Conservation (phyloP, 1,284 basidiomycete species). For the Lignosus rhinocerotis region DNA sequence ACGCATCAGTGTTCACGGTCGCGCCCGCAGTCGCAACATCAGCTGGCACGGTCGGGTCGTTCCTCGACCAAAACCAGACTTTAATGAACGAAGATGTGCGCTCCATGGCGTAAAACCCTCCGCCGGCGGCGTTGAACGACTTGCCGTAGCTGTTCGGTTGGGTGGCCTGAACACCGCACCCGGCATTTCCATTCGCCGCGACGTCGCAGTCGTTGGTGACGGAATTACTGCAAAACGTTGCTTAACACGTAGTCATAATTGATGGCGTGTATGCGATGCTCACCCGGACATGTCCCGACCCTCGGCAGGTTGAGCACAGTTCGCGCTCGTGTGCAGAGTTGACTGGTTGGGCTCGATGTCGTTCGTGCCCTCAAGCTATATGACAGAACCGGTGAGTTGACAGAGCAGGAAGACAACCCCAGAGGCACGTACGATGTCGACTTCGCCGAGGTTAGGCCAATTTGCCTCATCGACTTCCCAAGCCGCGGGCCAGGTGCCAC, state of each 20-base stretch:
- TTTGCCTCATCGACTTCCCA: constrained; percentile 45
- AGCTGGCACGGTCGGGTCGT: constrained; percentile 38
- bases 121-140: constrained; percentile 57
- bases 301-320: constrained; percentile 36
- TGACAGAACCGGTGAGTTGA: neutral
- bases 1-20: constrained; percentile 41
- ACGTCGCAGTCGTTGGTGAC: constrained; percentile 50
- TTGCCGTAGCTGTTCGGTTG: constrained; percentile 52
- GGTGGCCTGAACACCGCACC: constrained; percentile 59
- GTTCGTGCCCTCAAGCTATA: constrained; percentile 51
- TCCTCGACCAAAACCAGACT: constrained; percentile 54
- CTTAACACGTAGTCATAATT: too few species aligned
- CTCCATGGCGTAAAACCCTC: constrained; percentile 60
- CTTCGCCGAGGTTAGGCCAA: constrained; percentile 38
- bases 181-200: constrained; percentile 56
- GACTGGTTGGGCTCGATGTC: constrained; percentile 48
- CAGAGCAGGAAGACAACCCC: too few species aligned
- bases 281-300: constrained; percentile 26
- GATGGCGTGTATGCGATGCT: constrained; percentile 13
- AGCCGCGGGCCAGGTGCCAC: constrained; percentile 61
- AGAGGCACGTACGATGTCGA: constrained; percentile 35
- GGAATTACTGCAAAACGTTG: constrained; percentile 10
- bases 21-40: constrained; percentile 42
- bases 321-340: constrained; percentile 57
- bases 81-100: constrained; percentile 44